A percentile compares a stretch with the other conserved stretches of the same genome.
Evolutionary conservation across 768 basidiomycete species (phyloP).

Genomic region (Psilocybe tampanensis): DNA sequence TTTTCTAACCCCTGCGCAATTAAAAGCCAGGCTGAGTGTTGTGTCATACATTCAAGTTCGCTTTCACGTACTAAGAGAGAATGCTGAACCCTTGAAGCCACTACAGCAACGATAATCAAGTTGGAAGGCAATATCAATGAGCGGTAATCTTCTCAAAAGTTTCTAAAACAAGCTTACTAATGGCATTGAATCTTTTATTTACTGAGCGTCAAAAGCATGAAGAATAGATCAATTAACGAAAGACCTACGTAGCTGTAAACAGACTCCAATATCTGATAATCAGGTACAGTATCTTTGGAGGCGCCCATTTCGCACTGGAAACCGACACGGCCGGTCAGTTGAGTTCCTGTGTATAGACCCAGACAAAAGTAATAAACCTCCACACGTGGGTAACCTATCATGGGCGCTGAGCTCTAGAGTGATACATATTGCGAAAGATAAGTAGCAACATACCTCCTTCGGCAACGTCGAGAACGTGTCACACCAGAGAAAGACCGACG

Average conservation of each 20-base stretch:
- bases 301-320: neutral
- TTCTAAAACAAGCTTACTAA: neutral
- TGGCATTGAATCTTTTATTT: neutral
- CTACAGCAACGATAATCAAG: neutral
- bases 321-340: neutral
- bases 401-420: neutral
- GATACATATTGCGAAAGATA: neutral
- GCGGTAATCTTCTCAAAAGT: neutral
- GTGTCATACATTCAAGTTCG: neutral
- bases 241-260: neutral
- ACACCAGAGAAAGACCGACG: neutral
- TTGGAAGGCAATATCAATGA: neutral
- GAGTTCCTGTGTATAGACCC: neutral
- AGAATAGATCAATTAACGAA: neutral
- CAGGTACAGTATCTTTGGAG: constrained; percentile 3
- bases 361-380: neutral
- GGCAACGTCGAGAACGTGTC: neutral
- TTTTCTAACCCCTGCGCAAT: neutral
- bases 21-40: neutral
- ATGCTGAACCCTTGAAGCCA: neutral
- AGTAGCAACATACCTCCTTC: neutral
- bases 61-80: neutral
- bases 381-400: constrained; percentile 1
- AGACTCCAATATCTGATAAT: constrained; percentile 8
- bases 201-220: neutral